Evolutionary conservation across 75 land plant species (phyloP).

Genomic region (Gnetum montanum): DNA sequence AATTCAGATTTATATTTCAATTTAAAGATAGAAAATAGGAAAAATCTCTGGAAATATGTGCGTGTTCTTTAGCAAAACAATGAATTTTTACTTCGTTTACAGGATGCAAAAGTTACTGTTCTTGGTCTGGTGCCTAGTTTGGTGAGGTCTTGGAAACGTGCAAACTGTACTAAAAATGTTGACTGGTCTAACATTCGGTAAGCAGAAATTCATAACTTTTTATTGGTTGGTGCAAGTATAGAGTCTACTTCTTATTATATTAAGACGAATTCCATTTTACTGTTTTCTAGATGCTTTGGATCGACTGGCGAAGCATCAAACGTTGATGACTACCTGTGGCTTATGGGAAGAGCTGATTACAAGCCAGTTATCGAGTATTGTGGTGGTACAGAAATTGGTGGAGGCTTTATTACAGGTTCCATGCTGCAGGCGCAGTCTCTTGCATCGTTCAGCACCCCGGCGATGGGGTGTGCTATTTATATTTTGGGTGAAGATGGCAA

Average conservation of each 20-base stretch:
- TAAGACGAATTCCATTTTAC: too few relatives aligned
- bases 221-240: too few relatives aligned
- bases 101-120: conserved; percentile 98
- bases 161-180: conserved; percentile 41
- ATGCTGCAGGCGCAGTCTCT: conserved; percentile 77
- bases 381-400: conserved; percentile 97
- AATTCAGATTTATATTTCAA: too few relatives aligned
- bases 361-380: conserved; percentile 97
- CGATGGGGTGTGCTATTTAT: conserved; percentile 78
- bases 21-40: too few relatives aligned
- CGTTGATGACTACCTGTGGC: conserved; percentile 91
- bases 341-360: conserved; percentile 82
- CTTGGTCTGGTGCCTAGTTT: conserved; percentile 94
- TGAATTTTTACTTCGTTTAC: conserved; percentile 2
- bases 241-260: too few relatives aligned
- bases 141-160: conserved; percentile 77
- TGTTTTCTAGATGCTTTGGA: conserved; percentile 72
- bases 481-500: conserved; percentile 70
- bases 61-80: too few relatives aligned
- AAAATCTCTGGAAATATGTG: too few relatives aligned
- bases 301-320: conserved; percentile 97
- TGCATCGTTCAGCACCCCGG: conserved; percentile 85
- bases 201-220: neutral
- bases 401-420: conserved; percentile 86
- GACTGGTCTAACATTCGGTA: conserved; percentile 90